Evolutionary conservation across 176 grass and related monocot genomes (phyloP).

Genomic region (Eleusine coracana): DNA sequence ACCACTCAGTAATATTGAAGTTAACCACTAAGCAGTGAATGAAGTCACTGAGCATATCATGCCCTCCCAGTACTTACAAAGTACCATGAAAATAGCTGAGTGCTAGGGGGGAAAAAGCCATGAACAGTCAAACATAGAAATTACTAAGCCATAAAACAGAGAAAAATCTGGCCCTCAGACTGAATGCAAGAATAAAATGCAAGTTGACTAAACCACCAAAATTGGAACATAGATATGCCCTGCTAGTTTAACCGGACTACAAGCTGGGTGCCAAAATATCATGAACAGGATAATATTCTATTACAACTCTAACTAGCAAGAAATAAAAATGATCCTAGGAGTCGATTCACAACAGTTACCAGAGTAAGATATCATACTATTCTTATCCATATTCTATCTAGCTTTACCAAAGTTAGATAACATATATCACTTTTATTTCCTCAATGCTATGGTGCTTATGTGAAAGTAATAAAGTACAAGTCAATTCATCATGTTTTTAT

Average conservation of each 20-base stretch:
- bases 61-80: background rate
- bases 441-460: background rate
- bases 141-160: background rate
- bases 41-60: background rate
- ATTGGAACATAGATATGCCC: background rate
- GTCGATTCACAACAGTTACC: background rate
- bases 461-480: background rate
- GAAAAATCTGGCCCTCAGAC: background rate
- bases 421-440: constrained; percentile 17
- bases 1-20: background rate
- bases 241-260: background rate
- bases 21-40: background rate
- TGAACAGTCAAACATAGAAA: background rate
- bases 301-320: background rate
- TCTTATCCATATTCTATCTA: background rate
- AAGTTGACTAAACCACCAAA: background rate
- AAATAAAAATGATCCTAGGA: constrained; percentile 1
- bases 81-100: background rate
- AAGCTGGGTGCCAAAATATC: background rate
- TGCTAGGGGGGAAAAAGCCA: background rate
- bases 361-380: constrained; percentile 19
- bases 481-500: background rate
- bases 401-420: background rate
- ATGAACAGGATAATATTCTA: background rate
- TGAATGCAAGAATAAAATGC: constrained; percentile 5